Conservation (phyloP, 306 rosid genomes). For the Cicer judaicum region DNA sequence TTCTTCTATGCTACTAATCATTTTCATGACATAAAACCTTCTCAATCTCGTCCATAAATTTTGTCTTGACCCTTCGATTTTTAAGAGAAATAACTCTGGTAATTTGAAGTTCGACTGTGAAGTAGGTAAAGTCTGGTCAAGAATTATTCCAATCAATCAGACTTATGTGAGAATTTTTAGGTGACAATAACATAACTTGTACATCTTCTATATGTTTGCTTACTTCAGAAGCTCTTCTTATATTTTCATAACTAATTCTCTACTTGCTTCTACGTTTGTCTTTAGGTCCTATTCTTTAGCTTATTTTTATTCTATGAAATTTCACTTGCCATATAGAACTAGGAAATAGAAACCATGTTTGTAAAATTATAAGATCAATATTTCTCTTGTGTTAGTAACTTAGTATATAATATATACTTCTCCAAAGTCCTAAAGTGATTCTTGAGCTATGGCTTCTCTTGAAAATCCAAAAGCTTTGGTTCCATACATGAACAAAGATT, state of each 20-base stretch:
- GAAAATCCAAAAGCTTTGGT: constrained; percentile 75
- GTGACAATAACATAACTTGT: constrained; percentile 33
- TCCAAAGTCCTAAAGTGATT: constrained; percentile 10
- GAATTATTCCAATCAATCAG: too few relatives aligned
- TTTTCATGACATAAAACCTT: constrained; percentile 17
- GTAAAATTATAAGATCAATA: background rate
- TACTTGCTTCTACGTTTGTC: constrained; percentile 26
- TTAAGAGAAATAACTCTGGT: too few relatives aligned
- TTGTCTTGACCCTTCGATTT: too few relatives aligned
- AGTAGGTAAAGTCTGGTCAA: too few relatives aligned
- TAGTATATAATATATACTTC: background rate
- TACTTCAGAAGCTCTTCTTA: constrained; percentile 24
- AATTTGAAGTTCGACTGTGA: too few relatives aligned
- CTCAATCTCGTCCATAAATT: constrained; percentile 3
- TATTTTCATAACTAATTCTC: constrained; percentile 29
- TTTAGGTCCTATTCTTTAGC: background rate
- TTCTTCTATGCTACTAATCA: constrained; percentile 38
- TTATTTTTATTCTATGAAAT: constrained; percentile 2
- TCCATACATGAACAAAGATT: constrained; percentile 82
- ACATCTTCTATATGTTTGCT: constrained; percentile 12
- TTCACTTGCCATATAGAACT: background rate
- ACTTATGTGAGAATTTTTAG: constrained; percentile 18
- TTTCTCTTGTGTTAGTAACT: background rate
- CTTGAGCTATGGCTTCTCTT: constrained; percentile 61
- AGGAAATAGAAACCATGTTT: constrained; percentile 1